These are phyloP conservation scores for Acephala macrosclerotiorum DNA, from an alignment of 2,329 filamentous ascomycete genomes.

Conservation along the genomic window DNA sequence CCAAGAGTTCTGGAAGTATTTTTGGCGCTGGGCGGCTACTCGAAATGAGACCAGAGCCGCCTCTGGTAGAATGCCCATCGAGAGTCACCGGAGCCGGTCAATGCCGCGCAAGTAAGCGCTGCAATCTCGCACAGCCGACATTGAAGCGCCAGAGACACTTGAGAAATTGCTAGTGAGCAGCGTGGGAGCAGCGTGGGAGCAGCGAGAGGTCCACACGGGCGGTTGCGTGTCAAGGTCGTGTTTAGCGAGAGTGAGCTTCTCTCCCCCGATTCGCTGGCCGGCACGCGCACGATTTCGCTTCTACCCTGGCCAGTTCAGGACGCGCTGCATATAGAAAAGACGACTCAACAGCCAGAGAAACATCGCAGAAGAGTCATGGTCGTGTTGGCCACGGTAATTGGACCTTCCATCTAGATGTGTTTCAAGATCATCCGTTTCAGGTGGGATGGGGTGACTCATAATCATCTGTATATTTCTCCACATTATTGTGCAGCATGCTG, in stretches of 20 bases:
- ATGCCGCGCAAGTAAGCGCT: conserved; percentile 35
- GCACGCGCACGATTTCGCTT: conserved; percentile 36
- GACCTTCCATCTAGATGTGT: conserved; percentile 29
- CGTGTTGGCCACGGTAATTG: conserved; percentile 32
- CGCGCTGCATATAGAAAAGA: conserved; percentile 38
- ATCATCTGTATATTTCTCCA: conserved; percentile 33
- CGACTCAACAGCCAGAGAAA: conserved; percentile 27
- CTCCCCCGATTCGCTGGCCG: conserved; percentile 31
- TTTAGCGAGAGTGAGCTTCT: conserved; percentile 30
- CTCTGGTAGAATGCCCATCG: conserved; percentile 17
- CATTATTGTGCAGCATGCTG: conserved; percentile 30
- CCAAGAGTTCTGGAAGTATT: conserved; percentile 24
- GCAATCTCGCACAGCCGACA: conserved; percentile 39
- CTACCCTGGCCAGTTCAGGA: conserved; percentile 20
- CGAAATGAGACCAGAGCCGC: conserved; percentile 37
- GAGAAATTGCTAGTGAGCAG: background rate
- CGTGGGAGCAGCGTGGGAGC: background rate
- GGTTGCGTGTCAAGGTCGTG: conserved; percentile 42
- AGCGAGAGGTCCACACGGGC: conserved; percentile 24
- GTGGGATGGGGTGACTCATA: conserved; percentile 38
- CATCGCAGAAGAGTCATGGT: conserved; percentile 29
- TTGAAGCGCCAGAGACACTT: conserved; percentile 33
- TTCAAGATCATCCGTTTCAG: conserved; percentile 42
- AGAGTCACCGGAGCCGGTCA: conserved; percentile 12
- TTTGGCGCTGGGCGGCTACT: conserved; percentile 33